A percentile compares a stretch with the other conserved stretches of the same genome.
Conservation (phyloP, 306 rosid species). For the Benincasa hispida region DNA sequence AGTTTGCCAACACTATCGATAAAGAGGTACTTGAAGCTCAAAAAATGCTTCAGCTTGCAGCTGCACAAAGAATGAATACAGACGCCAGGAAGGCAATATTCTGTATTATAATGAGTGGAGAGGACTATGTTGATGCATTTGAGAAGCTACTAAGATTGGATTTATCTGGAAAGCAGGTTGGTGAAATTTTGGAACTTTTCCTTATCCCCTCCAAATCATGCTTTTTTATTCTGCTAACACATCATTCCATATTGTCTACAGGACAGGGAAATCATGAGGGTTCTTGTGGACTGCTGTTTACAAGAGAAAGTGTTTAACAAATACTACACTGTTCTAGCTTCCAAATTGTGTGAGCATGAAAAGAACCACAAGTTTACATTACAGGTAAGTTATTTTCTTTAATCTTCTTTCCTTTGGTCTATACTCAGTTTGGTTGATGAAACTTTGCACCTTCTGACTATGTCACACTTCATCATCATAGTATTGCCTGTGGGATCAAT, state of each 20-base stretch:
- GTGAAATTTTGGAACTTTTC: background rate
- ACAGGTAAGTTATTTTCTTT: conserved; percentile 41
- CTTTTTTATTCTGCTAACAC: background rate
- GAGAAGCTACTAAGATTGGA: conserved; percentile 89
- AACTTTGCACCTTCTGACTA: background rate
- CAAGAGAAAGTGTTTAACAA: conserved; percentile 88
- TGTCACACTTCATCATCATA: conserved; percentile 10
- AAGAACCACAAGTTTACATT: conserved; percentile 90
- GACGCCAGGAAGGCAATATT: conserved; percentile 83
- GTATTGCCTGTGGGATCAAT: conserved; percentile 91
- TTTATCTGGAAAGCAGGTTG: conserved; percentile 79
- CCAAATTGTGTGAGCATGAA: conserved; percentile 84
- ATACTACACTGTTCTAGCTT: conserved; percentile 73
- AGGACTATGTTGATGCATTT: conserved; percentile 84
- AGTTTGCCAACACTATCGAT: conserved; percentile 69
- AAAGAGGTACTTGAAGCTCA: conserved; percentile 73
- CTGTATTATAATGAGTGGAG: conserved; percentile 88
- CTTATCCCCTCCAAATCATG: background rate
- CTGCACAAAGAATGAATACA: conserved; percentile 90
- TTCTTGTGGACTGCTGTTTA: conserved; percentile 84
- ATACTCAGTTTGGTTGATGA: background rate
- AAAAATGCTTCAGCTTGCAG: conserved; percentile 75
- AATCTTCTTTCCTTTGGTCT: background rate
- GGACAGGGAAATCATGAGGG: conserved; percentile 88
- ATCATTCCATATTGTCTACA: conserved; percentile 14